Evolutionary conservation across 2,329 filamentous ascomycete genomes (phyloP).

Genomic region (Penicillium sp.): DNA sequence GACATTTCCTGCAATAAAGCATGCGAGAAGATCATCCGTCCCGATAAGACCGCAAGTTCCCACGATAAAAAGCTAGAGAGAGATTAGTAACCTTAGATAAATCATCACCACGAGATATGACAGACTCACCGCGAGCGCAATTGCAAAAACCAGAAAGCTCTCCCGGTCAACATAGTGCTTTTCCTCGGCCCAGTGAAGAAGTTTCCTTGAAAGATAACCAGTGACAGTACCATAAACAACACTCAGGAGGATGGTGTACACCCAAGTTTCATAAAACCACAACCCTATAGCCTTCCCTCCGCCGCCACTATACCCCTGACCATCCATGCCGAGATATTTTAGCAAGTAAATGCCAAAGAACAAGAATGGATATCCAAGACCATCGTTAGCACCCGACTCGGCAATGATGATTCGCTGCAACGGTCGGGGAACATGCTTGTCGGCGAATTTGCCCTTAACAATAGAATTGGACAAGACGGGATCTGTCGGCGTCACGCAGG

Average conservation of each 20-base stretch:
- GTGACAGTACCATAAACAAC: conserved; percentile 75
- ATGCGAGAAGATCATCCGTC: conserved; percentile 86
- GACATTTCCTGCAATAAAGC: conserved; percentile 87
- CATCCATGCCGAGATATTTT: conserved; percentile 69
- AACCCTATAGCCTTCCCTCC: conserved; percentile 70
- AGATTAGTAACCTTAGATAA: not conserved
- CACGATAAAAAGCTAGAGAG: conserved; percentile 71
- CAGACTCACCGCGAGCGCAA: conserved; percentile 72
- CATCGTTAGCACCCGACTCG: conserved; percentile 88
- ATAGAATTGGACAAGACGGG: conserved; percentile 87
- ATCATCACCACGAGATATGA: conserved; percentile 11
- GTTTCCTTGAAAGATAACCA: conserved; percentile 79
- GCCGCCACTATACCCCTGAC: conserved; percentile 60
- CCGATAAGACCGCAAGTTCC: conserved; percentile 87
- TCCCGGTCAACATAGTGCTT: conserved; percentile 82
- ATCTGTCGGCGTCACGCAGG: conserved; percentile 91
- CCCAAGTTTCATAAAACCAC: conserved; percentile 87
- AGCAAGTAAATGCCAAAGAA: conserved; percentile 84
- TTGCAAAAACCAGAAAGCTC: conserved; percentile 84
- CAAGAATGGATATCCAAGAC: conserved; percentile 84
- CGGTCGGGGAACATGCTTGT: conserved; percentile 81
- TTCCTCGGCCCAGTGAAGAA: conserved; percentile 83
- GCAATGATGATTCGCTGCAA: conserved; percentile 80
- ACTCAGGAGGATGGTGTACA: conserved; percentile 79
- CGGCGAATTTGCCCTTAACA: conserved; percentile 90